Evolutionary conservation across 2,329 filamentous ascomycete genomes (phyloP).

Genomic region (Aureobasidium subglaciale): DNA sequence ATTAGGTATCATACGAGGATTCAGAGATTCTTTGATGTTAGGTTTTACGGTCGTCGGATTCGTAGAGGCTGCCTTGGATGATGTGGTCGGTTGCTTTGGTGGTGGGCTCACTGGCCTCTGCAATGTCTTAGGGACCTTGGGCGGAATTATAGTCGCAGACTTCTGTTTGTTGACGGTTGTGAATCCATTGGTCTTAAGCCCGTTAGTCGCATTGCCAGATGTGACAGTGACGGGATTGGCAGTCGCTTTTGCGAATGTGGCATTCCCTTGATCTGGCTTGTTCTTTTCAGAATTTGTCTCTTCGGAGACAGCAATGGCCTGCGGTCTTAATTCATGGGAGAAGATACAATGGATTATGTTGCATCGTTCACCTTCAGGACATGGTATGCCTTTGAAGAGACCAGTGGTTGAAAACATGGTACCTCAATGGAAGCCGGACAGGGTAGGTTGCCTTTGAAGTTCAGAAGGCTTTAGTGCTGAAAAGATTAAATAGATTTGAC

Average conservation of each 20-base stretch:
- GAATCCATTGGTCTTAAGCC: background rate
- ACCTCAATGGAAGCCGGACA: background rate
- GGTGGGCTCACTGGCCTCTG: conserved; percentile 18
- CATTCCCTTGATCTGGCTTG: conserved; percentile 21
- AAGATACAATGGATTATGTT: conserved; percentile 53
- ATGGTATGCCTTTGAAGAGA: conserved; percentile 47
- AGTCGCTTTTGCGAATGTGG: background rate
- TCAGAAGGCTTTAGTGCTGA: background rate
- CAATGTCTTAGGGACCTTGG: conserved; percentile 8
- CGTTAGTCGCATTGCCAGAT: background rate
- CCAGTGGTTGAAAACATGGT: conserved; percentile 50
- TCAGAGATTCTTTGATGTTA: conserved; percentile 38
- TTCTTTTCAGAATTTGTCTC: conserved; percentile 25
- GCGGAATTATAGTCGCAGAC: conserved; percentile 10
- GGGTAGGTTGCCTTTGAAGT: background rate
- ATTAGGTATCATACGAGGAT: conserved; percentile 57
- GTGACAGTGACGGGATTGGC: background rate
- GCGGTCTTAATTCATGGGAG: conserved; percentile 37
- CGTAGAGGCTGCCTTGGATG: background rate
- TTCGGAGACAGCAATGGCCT: background rate
- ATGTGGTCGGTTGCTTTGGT: background rate
- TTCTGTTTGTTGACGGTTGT: background rate
- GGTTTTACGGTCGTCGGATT: no score
- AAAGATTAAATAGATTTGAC: background rate
- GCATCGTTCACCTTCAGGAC: conserved; percentile 47